Evolutionary conservation across 148 eudicot genomes (phyloP).

Genomic region (Simmondsia chinensis): DNA sequence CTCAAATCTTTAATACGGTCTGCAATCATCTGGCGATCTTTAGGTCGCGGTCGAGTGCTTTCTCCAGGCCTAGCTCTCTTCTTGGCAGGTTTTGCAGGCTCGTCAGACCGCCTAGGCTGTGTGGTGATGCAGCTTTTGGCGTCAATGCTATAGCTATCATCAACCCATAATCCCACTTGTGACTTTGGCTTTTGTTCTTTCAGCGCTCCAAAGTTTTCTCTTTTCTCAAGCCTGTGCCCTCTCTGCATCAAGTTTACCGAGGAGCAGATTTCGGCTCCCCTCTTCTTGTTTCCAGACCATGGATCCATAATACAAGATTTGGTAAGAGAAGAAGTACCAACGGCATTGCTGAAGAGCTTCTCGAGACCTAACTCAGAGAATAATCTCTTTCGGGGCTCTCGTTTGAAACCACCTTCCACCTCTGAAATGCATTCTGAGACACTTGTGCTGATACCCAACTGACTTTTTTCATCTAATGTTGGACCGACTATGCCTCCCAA

Average conservation of each 20-base stretch:
- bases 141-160: slow-evolving; percentile 28
- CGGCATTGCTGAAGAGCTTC: slow-evolving; percentile 29
- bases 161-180: slow-evolving; percentile 21
- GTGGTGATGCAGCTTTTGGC: slow-evolving; percentile 28
- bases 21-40: slow-evolving; percentile 72
- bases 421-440: slow-evolving; percentile 28
- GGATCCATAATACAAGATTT: slow-evolving; percentile 34
- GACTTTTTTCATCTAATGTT: slow-evolving; percentile 7
- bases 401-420: slow-evolving; percentile 10
- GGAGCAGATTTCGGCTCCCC: slow-evolving; percentile 25
- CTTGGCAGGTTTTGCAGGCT: slow-evolving; percentile 34
- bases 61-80: slow-evolving; percentile 69
- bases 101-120: slow-evolving; percentile 24
- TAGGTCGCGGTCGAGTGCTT: slow-evolving; percentile 62
- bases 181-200: slow-evolving; percentile 20
- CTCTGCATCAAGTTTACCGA: slow-evolving; percentile 15
- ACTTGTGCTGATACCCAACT: slow-evolving; percentile 10
- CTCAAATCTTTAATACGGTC: slow-evolving; percentile 76
- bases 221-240: slow-evolving; percentile 3
- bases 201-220: slow-evolving; percentile 9
- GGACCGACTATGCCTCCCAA: slow-evolving; percentile 24
- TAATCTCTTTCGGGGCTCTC: slow-evolving; percentile 29
- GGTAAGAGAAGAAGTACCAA: slow-evolving; percentile 25
- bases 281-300: slow-evolving; percentile 29
- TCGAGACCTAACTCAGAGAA: slow-evolving; percentile 70